Base-by-base conservation (phyloP, 768 basidiomycete species). In the Lactifluus piperatus region DNA sequence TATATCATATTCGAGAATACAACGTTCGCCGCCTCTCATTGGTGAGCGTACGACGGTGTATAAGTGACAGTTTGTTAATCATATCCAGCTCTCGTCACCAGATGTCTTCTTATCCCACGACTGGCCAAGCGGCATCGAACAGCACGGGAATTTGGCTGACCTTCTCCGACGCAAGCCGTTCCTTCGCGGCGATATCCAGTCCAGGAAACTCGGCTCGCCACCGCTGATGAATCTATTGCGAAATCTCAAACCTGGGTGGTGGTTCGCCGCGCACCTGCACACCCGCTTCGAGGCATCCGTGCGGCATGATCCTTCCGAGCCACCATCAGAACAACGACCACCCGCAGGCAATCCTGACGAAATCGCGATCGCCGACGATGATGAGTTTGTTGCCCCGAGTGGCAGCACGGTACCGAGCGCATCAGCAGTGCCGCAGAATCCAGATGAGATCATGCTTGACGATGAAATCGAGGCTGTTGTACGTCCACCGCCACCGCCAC, bases 221-320 rank as follows among this genome's bases (percentile, higher is more conserved):
- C 94, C 93, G 7, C 74, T 95, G 36, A 85, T 88, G 78, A 82
- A 82, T 13, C 76, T 97, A 0, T 72, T 98, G 24, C 75, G 73
- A 32, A 85, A 77, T 26, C 76, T 97, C 32, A 77, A 81, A 66
- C 94, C 94, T 0, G 66, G 77, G 47, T 87, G 91, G 82, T 98
- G 94, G 95, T 97, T 97, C 70, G 72, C 91, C 4, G 94, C 93
- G 0, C 95, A 97, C 72, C 67, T 97, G 51, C 95, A 97, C 67
- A 83, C 85, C 49, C 84, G 87, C 51, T 97, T 88, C 66, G 86
- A 92, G 59, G 94, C 92, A 2, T 70, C 73, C 0, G 80, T 86
- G 8, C 64, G 69, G 3, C 84, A 88, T 41, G 65, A 57, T 6
- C 54, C 18, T 0, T 41, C 14, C 16, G 44, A 22, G 20, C 20